Evolutionary conservation across 495 filamentous ascomycete genomes (phyloP), one percentile per base, ranked within the genome.

Genomic region (Hypomontagnella submonticulosa): DNA sequence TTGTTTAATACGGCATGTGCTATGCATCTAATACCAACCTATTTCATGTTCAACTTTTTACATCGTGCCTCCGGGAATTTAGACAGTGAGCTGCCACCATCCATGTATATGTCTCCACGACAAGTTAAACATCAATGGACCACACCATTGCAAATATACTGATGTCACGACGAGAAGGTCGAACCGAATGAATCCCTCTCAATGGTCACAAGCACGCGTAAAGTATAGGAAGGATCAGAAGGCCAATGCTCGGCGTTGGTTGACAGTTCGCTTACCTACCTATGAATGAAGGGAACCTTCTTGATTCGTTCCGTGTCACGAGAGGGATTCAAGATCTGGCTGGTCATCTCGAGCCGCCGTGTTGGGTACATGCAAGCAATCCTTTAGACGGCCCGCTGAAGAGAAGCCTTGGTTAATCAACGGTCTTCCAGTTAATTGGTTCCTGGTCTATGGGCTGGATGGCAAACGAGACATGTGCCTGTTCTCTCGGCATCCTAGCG

Each of bases 341-440:
- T 44, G 23, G 48, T 47, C 48, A 60, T 32, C 48, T 54, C 60
- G 55, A 69, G 49, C 66, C 60, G 60, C 55, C 55, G 36, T 6
- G 66, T 54, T 69, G 60, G 60, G 57, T 61, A 64, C 13, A 63
- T 69, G 66, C 66, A 57, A 60, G 55, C 56, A 64, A 69, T 69
- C 19, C 23, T 52, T 37, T 44, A 54, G 37, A 56, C 55, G 58
- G 58, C 16, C 64, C 58, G 64, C 48, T 38, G 34, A 40, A 62
- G 48, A 67, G 27, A 54, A 32, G 19, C 33, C 33, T 12, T 63
- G 32, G 36, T 18, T 19, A 23, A 40, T 30, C 12, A 7, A 48
- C 11, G 38, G 46, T n/a, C 4, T 11, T 10, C 32, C 34, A 4
- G 4, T 19, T 63, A 49, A 63, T 63, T 68, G 59, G 65, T 8